Conservation (phyloP, 306 rosid genomes). For the Mimosa bimucronata region DNA sequence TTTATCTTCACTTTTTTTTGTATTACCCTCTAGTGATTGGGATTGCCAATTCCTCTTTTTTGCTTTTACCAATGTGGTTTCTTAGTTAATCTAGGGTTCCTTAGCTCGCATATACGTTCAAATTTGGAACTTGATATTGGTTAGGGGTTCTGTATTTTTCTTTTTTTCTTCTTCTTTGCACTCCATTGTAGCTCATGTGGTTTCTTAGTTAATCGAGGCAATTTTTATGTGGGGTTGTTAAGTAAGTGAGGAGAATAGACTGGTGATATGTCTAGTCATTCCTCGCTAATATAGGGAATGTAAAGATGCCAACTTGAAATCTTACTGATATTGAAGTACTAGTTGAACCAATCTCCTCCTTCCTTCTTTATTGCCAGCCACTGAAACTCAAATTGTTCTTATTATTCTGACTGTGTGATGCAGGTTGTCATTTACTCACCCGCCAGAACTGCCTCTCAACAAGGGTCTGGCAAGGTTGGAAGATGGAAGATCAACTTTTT, state of each 20-base stretch:
- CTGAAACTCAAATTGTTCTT: neutral
- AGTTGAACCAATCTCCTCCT: too few relatives aligned
- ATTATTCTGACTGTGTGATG: neutral
- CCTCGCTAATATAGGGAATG: neutral
- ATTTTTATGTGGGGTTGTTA: neutral
- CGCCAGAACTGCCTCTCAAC: conserved; percentile 94
- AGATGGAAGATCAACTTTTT: conserved; percentile 93
- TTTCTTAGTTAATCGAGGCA: too few relatives aligned
- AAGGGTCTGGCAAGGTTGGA: conserved; percentile 98
- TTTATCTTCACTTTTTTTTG: neutral
- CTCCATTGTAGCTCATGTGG: neutral
- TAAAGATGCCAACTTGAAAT: neutral
- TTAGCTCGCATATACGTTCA: neutral
- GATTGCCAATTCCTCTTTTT: neutral
- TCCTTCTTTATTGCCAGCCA: too few relatives aligned
- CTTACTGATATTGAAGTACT: neutral
- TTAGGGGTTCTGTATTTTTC: neutral
- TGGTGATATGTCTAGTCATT: neutral
- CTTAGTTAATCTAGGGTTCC: conserved; percentile 20
- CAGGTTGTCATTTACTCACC: conserved; percentile 97
- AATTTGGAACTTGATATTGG: neutral
- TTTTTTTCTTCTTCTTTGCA: too few relatives aligned
- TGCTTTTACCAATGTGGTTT: neutral
- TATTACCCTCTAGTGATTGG: neutral
- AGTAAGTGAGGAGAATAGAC: neutral